Evolutionary conservation across 768 basidiomycete genomes (phyloP), one percentile per base, ranked within the genome.

Genomic region (Mycena crocata): DNA sequence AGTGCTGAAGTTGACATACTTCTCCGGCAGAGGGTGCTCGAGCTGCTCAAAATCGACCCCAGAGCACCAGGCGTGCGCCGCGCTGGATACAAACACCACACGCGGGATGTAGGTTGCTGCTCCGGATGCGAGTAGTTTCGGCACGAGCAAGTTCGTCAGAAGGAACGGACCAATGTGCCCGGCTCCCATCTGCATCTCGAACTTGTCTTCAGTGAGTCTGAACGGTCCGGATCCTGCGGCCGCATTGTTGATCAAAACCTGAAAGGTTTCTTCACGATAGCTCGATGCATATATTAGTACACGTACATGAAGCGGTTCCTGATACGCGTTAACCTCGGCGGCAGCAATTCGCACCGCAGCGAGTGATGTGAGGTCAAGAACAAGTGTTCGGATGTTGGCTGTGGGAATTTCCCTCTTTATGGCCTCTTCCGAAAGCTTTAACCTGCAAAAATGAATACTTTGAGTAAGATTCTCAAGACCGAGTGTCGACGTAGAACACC

Each of bases 231-330:
- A 42, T 19, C 30, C 7, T 7, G 55, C 55, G 10, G 55, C 55
- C 31, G 55, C 48, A 10, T 64, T 57, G 48, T 64, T 46, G 31
- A 64, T 64, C 3, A 64, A 14, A 17, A 64, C 62, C 62, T 64
- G 37, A 7, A 8, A 12, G 23, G 46, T 9, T 48, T n/a, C 1
- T 37, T 58, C 12, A 24, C 35, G 14, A 7, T 26, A 6, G 3
- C 39, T 34, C 35, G 4, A 35, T 26, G 9, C 3, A 9, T 26
- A 23, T 17, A 19, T 34, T 42, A 19, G 13, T 30, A 19, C 3
- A 24, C 52, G n/a, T 48, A 51, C 56, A 21, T 64, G 63, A 2
- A 57, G 56, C 7, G 63, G 63, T 32, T 64, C 63, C 0, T 30
- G 39, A 26, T 44, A 57, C 31, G 49, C 6, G 21, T 58, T 51